phyloP scores from a whole-genome alignment of 257 asterid genomes.

The Fraxinus cuspidata region DNA sequence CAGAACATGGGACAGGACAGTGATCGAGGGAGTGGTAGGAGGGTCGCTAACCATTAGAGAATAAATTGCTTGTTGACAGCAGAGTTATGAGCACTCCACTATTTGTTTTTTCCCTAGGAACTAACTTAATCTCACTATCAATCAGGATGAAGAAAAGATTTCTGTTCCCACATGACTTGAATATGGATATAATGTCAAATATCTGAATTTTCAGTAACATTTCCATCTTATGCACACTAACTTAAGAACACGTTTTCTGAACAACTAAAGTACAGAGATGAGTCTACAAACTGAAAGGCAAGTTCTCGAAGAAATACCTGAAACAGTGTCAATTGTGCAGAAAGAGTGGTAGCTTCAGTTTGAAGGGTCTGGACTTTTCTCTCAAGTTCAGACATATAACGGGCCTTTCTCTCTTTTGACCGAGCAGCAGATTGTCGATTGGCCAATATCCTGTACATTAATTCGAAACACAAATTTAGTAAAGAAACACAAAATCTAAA shows the following conservation, averaged over 20 bases:
- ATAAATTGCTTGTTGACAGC: neutral
- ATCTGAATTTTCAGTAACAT: neutral
- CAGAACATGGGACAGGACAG: neutral
- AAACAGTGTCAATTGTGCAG: slow-evolving; percentile 76
- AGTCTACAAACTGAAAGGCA: neutral
- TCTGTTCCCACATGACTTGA: neutral
- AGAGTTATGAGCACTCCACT: neutral
- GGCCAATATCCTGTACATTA: slow-evolving; percentile 69
- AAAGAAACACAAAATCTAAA: neutral
- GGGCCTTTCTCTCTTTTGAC: slow-evolving; percentile 84
- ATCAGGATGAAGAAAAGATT: neutral
- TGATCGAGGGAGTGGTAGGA: neutral
- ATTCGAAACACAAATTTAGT: neutral
- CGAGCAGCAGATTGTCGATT: slow-evolving; percentile 96
- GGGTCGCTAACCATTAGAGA: neutral
- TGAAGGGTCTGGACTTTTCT: slow-evolving; percentile 96
- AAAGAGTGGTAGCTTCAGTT: slow-evolving; percentile 89
- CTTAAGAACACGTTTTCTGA: neutral
- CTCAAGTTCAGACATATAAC: slow-evolving; percentile 84
- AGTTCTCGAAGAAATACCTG: slow-evolving; percentile 46
- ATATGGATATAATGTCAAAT: neutral
- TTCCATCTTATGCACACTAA: neutral
- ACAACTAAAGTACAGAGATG: neutral
- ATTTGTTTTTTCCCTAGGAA: neutral
- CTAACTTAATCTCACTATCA: neutral